Evolutionary conservation across 2,329 filamentous ascomycete genomes (phyloP), one percentile per base, ranked within the genome.

Genomic region (Gnomoniopsis smithogilvyi): DNA sequence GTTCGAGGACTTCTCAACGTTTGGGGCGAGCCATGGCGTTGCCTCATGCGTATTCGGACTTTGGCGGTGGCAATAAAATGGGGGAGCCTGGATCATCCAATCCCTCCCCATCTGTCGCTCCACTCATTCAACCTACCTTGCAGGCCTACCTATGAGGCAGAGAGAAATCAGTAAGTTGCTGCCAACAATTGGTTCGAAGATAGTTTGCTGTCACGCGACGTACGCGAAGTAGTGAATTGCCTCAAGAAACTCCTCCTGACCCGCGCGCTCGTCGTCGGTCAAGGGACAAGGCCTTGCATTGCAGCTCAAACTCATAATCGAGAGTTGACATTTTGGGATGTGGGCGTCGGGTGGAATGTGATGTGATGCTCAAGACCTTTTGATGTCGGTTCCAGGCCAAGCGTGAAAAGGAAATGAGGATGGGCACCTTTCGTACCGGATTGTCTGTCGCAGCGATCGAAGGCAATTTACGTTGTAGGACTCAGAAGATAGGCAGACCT

Each of bases 141-240:
- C 43, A 46, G 43, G 43, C 43, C 7, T 10, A n/a, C n/a, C n/a
- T n/a, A n/a, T n/a, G n/a, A n/a, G n/a, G n/a, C n/a, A n/a, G n/a
- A n/a, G n/a, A n/a, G n/a, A n/a, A n/a, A n/a, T n/a, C n/a, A n/a
- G n/a, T n/a, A n/a, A n/a, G n/a, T n/a, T n/a, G n/a, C n/a, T n/a
- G n/a, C n/a, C n/a, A n/a, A n/a, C n/a, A n/a, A n/a, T n/a, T n/a
- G n/a, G n/a, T n/a, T 33, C 49, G 41, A 24, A 46, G 21, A n/a
- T 8, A 36, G 34, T 36, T 15, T 22, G 15, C 22, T 14, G 47
- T 45, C 45, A 51, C 54, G 55, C 51, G 57, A 70, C 82, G 69
- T 80, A 96, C 64, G 90, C 85, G 54, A 94, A 98, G 78, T 99
- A 99, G 76, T 98, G 93, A 68, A 99, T 99, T 34, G 86, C 85